Conservation (phyloP, 2,329 filamentous ascomycete species). For the Fusarium sp. region DNA sequence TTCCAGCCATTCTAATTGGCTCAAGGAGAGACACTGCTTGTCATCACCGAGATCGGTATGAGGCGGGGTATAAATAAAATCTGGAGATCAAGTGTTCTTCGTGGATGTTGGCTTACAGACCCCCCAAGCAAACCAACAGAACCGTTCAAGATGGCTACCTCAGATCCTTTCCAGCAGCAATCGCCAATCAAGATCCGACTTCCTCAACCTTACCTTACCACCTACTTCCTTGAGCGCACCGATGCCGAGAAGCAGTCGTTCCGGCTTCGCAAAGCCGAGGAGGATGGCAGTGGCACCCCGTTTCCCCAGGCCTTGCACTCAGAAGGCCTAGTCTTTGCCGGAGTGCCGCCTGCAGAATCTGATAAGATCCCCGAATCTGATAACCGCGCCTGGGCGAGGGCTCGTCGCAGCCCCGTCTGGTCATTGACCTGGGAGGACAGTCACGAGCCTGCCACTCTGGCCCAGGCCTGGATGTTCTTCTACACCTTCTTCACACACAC, state of each 20-base stretch:
- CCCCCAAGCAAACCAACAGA: conserved; percentile 10
- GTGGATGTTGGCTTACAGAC: not conserved
- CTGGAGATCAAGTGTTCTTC: conserved; percentile 23
- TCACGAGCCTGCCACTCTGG: conserved; percentile 53
- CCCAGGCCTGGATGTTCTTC: conserved; percentile 62
- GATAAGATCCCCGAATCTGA: conserved; percentile 43
- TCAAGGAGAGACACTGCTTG: not conserved
- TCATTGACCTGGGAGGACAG: conserved; percentile 55
- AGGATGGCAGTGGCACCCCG: conserved; percentile 33
- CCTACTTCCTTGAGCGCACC: conserved; percentile 39
- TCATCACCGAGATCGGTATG: conserved; percentile 18
- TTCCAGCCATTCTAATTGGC: conserved; percentile 36
- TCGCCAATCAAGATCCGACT: conserved; percentile 59
- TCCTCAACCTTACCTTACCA: conserved; percentile 39
- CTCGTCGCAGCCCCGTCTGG: conserved; percentile 60
- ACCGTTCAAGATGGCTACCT: conserved; percentile 29
- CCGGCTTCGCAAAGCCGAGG: conserved; percentile 34
- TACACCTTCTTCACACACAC: conserved; percentile 59
- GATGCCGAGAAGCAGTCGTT: conserved; percentile 33
- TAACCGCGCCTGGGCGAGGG: conserved; percentile 62
- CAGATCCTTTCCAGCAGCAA: conserved; percentile 37
- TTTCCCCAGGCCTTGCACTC: conserved; percentile 39
- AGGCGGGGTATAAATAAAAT: conserved; percentile 39
- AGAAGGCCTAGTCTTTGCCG: conserved; percentile 34
- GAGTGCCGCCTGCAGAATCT: conserved; percentile 33